Percentiles rank a stretch among this genome's conserved stretches.
phyloP scores from a whole-genome alignment of 768 basidiomycete genomes.

The Mycena latifolia region DNA sequence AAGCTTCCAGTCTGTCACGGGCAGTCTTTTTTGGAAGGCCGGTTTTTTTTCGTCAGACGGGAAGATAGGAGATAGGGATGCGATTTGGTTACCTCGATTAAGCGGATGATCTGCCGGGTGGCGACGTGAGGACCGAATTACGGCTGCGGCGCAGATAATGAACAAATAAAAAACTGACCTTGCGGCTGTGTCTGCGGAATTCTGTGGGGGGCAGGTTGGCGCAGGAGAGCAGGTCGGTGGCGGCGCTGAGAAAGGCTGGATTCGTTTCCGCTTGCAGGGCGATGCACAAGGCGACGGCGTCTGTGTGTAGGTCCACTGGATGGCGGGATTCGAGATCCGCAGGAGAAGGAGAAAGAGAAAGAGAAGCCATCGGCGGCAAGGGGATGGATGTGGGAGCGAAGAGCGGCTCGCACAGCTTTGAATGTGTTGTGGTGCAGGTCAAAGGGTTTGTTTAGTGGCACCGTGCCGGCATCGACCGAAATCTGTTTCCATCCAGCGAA shows the following conservation, averaged over 20 bases:
- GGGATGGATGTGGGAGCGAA: conserved; percentile 27
- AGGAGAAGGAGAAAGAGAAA: conserved; percentile 1
- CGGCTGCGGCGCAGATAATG: neutral
- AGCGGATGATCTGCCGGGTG: conserved; percentile 29
- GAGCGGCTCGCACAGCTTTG: conserved; percentile 23
- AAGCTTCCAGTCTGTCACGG: conserved; percentile 30
- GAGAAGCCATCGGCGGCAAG: conserved; percentile 15
- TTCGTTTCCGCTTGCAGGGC: conserved; percentile 27
- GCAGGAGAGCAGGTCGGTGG: conserved; percentile 26
- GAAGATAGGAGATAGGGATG: neutral
- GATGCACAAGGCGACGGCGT: conserved; percentile 32
- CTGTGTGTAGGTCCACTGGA: conserved; percentile 14
- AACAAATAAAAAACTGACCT: conserved; percentile 26
- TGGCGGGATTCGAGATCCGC: neutral
- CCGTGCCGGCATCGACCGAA: conserved; percentile 17
- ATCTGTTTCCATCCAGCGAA: conserved; percentile 4
- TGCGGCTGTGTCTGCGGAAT: conserved; percentile 32
- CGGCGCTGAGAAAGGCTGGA: conserved; percentile 22
- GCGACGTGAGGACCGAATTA: conserved; percentile 14
- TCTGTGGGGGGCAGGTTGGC: conserved; percentile 14
- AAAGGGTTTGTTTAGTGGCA: conserved; percentile 13
- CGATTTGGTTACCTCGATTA: conserved; percentile 33
- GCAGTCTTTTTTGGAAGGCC: conserved; percentile 20
- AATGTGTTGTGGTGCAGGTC: conserved; percentile 19
- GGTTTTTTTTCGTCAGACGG: conserved; percentile 1